These are phyloP conservation scores for Annulohypoxylon maeteangense DNA, from an alignment of 495 filamentous ascomycete species.

Conservation along the genomic window DNA sequence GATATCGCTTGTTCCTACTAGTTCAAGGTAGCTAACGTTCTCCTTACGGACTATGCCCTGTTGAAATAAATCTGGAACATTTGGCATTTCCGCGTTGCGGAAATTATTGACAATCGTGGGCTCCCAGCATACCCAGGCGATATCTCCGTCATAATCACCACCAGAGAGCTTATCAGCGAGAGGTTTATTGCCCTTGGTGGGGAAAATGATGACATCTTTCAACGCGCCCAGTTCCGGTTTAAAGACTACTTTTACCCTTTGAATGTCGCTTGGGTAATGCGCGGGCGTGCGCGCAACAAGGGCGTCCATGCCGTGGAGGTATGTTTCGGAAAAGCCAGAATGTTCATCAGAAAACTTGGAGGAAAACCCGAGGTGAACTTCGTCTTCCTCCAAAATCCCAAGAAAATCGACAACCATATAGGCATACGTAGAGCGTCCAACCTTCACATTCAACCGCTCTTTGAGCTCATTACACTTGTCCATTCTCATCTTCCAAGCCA, in stretches of 20 bases:
- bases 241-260: conserved; percentile 69
- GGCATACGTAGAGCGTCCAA: conserved; percentile 79
- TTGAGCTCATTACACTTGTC: conserved; percentile 66
- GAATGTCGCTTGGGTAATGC: conserved; percentile 84
- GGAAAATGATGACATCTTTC: conserved; percentile 88
- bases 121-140: conserved; percentile 93
- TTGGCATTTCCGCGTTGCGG: conserved; percentile 70
- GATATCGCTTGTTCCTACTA: conserved; percentile 46
- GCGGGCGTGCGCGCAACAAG: conserved; percentile 89
- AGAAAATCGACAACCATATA: conserved; percentile 86
- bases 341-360: conserved; percentile 66
- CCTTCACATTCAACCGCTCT: conserved; percentile 73
- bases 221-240: conserved; percentile 76
- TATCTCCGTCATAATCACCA: conserved; percentile 95
- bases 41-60: conserved; percentile 70
- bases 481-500: conserved; percentile 64
- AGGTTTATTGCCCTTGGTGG: conserved; percentile 72
- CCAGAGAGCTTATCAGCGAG: conserved; percentile 87
- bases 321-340: conserved; percentile 65
- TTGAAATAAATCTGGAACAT: conserved; percentile 57
- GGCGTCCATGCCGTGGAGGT: conserved; percentile 75
- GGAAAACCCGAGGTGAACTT: conserved; percentile 86
- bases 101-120: conserved; percentile 77
- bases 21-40: conserved; percentile 59
- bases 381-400: conserved; percentile 73